Percentiles rank a stretch among this genome's conserved stretches.
Conservation (phyloP, 1,284 basidiomycete species). For the Leccinum angustisporum region DNA sequence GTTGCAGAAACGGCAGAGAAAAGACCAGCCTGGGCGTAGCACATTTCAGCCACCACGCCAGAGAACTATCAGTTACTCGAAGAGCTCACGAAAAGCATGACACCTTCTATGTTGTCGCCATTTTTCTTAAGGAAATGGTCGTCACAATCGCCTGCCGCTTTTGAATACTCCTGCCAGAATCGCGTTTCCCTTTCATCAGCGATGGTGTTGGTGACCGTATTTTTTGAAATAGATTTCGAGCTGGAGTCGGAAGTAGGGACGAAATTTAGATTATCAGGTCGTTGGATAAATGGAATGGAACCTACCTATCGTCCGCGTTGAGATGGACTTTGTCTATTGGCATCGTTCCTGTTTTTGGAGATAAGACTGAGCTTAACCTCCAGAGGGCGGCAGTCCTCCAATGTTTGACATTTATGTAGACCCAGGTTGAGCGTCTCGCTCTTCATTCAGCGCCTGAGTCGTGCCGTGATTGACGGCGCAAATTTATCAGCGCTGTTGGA, state of each 20-base stretch:
- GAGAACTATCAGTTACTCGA: background rate
- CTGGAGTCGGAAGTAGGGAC: background rate
- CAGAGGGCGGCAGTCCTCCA: background rate
- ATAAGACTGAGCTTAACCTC: background rate
- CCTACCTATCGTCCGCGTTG: background rate
- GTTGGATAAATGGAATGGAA: background rate
- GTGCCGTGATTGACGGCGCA: background rate
- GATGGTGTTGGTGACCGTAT: background rate
- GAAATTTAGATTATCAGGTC: background rate
- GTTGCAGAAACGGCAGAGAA: conserved; percentile 20
- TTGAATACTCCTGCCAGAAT: conserved; percentile 14
- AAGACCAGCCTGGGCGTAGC: conserved; percentile 11
- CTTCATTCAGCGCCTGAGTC: background rate
- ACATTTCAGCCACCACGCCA: background rate
- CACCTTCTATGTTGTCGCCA: conserved; percentile 14
- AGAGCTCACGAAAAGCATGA: conserved; percentile 18
- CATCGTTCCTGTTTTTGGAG: background rate
- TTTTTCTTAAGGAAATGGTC: conserved; percentile 12
- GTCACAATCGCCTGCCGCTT: conserved; percentile 10
- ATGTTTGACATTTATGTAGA: background rate
- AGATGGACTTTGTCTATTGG: background rate
- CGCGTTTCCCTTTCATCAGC: background rate
- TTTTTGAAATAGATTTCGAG: background rate
- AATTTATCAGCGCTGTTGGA: background rate
- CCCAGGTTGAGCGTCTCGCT: background rate